Percentiles rank a stretch among this genome's conserved stretches.
phyloP scores from a whole-genome alignment of 2,329 filamentous ascomycete species.

The Claviceps pazoutovae region DNA sequence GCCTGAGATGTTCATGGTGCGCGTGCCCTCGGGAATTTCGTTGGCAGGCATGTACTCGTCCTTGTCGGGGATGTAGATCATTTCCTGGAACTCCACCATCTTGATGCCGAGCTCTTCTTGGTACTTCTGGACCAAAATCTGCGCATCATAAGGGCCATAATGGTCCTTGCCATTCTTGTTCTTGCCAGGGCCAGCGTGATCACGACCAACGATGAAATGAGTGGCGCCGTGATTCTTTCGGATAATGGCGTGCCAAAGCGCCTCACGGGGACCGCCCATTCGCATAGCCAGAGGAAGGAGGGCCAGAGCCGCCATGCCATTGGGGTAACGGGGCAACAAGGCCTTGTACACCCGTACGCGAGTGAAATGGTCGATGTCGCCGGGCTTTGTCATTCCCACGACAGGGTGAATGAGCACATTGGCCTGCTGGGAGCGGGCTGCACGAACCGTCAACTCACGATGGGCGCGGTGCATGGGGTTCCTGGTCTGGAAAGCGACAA shows the following conservation, averaged over 20 bases:
- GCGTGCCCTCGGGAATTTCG: constrained; percentile 68
- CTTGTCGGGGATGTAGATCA: constrained; percentile 94
- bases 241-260: constrained; percentile 99
- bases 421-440: constrained; percentile 86
- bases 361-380: constrained; percentile 99
- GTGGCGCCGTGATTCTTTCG: constrained; percentile 98
- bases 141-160: constrained; percentile 96
- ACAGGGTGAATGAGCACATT: constrained; percentile 99
- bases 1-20: constrained; percentile 76
- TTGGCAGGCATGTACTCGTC: constrained; percentile 94
- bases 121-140: constrained; percentile 94
- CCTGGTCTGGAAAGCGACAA: constrained; percentile 97
- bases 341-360: constrained; percentile 98
- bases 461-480: constrained; percentile 99
- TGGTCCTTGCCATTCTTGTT: constrained; percentile 95
- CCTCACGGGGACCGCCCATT: constrained; percentile 96
- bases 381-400: constrained; percentile 94
- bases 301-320: constrained; percentile 95
- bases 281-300: constrained; percentile 94
- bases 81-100: constrained; percentile 98
- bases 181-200: constrained; percentile 95
- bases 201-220: constrained; percentile 97
- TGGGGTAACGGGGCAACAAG: constrained; percentile 89
- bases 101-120: constrained; percentile 92
- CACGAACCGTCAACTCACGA: constrained; percentile 92